Percentiles rank a stretch among this genome's conserved stretches.
Conservation (phyloP, 2,329 filamentous ascomycete genomes). For the Fusarium temperatum region DNA sequence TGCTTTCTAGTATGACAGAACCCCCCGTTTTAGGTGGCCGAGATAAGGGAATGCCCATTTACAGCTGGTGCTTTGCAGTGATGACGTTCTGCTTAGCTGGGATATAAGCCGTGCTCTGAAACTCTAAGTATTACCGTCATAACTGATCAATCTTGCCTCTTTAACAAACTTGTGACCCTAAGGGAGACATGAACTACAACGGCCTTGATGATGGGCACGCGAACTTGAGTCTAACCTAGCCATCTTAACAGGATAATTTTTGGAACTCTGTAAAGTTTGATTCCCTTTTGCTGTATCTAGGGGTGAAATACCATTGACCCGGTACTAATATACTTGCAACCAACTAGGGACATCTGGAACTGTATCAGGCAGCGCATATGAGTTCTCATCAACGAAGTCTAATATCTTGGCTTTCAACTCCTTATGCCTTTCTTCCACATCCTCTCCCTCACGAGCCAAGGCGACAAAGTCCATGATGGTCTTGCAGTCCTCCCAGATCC, state of each 20-base stretch:
- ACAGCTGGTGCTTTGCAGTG: background rate
- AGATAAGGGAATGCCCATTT: background rate
- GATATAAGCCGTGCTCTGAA: background rate
- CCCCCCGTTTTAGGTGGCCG: background rate
- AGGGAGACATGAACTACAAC: background rate
- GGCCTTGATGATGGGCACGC: background rate
- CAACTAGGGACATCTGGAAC: background rate
- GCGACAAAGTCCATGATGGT: background rate
- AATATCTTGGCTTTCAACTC: background rate
- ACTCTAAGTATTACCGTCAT: no score
- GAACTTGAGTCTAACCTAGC: background rate
- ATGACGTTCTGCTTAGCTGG: background rate
- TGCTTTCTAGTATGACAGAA: background rate
- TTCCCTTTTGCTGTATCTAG: background rate
- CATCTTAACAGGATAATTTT: background rate
- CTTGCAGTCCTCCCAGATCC: background rate
- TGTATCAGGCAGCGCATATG: background rate
- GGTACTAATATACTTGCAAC: background rate
- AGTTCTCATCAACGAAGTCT: background rate
- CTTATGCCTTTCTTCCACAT: background rate
- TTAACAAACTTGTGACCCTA: no score
- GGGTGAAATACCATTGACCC: rapidly evolving
- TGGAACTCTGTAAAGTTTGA: no score
- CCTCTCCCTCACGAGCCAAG: background rate
- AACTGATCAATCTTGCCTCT: no score